Base-by-base conservation (phyloP, 371 early-diverging fungal genomes). In the Mucor indicus region DNA sequence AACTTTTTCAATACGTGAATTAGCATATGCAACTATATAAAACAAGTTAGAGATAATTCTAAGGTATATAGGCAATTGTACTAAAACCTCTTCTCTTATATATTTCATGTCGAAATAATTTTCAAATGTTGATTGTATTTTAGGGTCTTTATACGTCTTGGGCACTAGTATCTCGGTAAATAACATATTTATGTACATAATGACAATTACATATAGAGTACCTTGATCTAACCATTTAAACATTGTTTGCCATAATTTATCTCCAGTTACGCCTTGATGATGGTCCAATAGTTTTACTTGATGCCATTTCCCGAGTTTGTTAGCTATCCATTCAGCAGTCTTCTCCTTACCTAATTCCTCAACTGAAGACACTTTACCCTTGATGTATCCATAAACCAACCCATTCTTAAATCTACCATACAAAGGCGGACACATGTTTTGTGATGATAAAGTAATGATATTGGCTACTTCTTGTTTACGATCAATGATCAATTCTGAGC, bases 401-500 rank as follows among this genome's bases (percentile, higher is more conserved):
- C 96, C 96, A 63, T 95, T 95, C 36, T 66, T 62, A 62, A 95
- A 94, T 22, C 88, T 77, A 24, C 87, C 95, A 62, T 92, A 87
- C 2, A 95, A 60, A n/a, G 89, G 84, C 23, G 94, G 92, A 33
- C 83, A 78, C 56, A 94, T 69, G 27, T 81, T 81, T 42, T 79
- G 76, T 32, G 77, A 59, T 16, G 91, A 80, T 23, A 96, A 73
- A 0, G 83, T 75, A 38, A 86, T 68, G 67, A 95, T 83, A 57
- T 91, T 95, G 90, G 91, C 54, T 25, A 94, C 74, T 71, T 96
- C 96, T 61, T 89, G 89, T 48, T 77, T 78, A 24, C 96, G 79
- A 60, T 96, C 94, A 59, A 96, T 96, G 21, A 96, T 77, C 12
- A 85, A 64, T 47, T 89, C 90, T 21, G 93, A 87, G 46, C 87